Evolutionary conservation across 768 basidiomycete genomes (phyloP).

Genomic region (Udeniomyces megalosporus): DNA sequence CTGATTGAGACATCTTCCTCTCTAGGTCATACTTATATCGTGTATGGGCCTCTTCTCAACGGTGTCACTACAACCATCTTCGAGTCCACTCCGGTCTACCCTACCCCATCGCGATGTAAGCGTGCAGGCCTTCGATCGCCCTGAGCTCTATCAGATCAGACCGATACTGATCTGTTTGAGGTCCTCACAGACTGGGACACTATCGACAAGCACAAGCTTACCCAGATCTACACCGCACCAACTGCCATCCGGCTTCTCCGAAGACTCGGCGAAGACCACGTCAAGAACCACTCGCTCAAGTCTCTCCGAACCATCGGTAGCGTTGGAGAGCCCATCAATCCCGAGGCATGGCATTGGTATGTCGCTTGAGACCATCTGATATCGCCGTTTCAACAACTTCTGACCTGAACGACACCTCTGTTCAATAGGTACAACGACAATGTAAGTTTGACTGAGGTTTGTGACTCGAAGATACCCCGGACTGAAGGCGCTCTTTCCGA

Average conservation of each 20-base stretch:
- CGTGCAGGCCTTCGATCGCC: too few species aligned
- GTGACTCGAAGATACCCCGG: too few species aligned
- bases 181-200: constrained; percentile 89
- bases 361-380: neutral
- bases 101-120: constrained; percentile 63
- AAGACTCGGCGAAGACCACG: constrained; percentile 69
- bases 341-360: neutral
- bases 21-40: constrained; percentile 48
- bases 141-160: too few species aligned
- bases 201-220: constrained; percentile 80
- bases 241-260: constrained; percentile 71
- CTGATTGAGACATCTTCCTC: neutral
- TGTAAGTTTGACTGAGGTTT: too few species aligned
- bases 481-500: too few species aligned
- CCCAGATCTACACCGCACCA: constrained; percentile 67
- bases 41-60: constrained; percentile 73
- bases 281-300: constrained; percentile 63
- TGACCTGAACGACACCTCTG: neutral
- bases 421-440: constrained; percentile 57
- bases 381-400: neutral
- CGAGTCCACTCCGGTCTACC: constrained; percentile 93
- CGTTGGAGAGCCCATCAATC: constrained; percentile 94
- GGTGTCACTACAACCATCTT: constrained; percentile 49
- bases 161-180: too few species aligned
- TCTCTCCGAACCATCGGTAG: constrained; percentile 72